Base-by-base conservation (phyloP, 2,329 filamentous ascomycete species). In the Alternaria sp. region DNA sequence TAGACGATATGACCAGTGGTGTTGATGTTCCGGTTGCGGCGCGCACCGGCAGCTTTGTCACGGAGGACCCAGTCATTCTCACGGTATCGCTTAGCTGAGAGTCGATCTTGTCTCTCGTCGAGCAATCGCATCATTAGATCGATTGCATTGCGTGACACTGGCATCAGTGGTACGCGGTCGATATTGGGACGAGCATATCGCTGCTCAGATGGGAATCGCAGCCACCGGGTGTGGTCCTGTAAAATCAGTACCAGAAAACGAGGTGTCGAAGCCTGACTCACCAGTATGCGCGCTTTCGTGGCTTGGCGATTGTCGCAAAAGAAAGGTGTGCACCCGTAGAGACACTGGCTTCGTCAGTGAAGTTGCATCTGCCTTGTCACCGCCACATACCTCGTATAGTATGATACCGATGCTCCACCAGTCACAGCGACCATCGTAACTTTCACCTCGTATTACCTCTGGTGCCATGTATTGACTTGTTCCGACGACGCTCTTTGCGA, bases 401-500 rank as follows among this genome's bases (percentile, higher is more conserved):
- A 98, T 97, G 74, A 98, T 89, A 54, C 93, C 94, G 69, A 98
- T 87, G 79, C 94, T 97, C 94, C 92, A 98, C 93, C 87, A 98
- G 79, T 98, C 94, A 79, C 94, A 98, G 73, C 94, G 86, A 30
- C 92, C 94, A 79, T 98, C 95, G 77, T 98, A 98, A 38, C 85
- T 81, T 49, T 93, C 86, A 28, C 94, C 92, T 66, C 86, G 84
- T 59, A 97, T 89, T 18, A 98, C 92, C 81, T 98, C 95, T 2
- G 94, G 94, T 0, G 95, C 94, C 95, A 97, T 98, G 81, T 98
- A 98, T 75, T 97, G 94, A 75, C 93, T 97, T 3, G 95, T 98
- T 3, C 94, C 94, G 11, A 98, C 94, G 1, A 97, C 89, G 46
- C 93, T 97, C 67, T 89, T 87, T 1, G 94, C 94, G 34, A 92